Percentiles rank a stretch among this genome's conserved stretches.
These are phyloP conservation scores for Aspergillus tanneri DNA, from an alignment of 2,329 filamentous ascomycete species.

Conservation along the genomic window DNA sequence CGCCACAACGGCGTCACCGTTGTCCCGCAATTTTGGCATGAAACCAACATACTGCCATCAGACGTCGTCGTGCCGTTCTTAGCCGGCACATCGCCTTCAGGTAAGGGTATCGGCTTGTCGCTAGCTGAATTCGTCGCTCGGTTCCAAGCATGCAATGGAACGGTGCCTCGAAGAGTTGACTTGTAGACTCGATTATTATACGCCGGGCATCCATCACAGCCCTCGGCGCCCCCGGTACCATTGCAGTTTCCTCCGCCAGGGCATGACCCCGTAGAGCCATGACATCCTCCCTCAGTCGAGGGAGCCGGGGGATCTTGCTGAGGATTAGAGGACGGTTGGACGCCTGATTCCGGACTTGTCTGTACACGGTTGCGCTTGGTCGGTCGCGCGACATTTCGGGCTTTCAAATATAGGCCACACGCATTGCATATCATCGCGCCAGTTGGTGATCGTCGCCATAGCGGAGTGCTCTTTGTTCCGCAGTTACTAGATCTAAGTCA, in stretches of 20 bases:
- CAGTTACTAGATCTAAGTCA: slow-evolving; percentile 68
- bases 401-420: slow-evolving; percentile 91
- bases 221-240: slow-evolving; percentile 90
- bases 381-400: slow-evolving; percentile 84
- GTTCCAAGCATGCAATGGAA: slow-evolving; percentile 33
- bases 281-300: slow-evolving; percentile 31
- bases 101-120: slow-evolving; percentile 18
- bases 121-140: slow-evolving; percentile 31
- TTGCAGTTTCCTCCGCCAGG: slow-evolving; percentile 94
- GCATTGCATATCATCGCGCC: slow-evolving; percentile 97
- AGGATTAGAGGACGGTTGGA: slow-evolving; percentile 6
- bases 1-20: slow-evolving; percentile 96
- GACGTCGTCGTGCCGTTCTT: slow-evolving; percentile 25
- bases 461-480: slow-evolving; percentile 84
- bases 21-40: slow-evolving; percentile 95
- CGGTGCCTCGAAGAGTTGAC: slow-evolving; percentile 58
- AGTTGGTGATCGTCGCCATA: slow-evolving; percentile 91
- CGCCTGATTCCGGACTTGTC: slow-evolving; percentile 40
- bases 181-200: slow-evolving; percentile 97
- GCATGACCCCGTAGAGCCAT: slow-evolving; percentile 72
- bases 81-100: slow-evolving; percentile 25
- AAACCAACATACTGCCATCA: slow-evolving; percentile 64
- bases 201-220: slow-evolving; percentile 91
- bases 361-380: slow-evolving; percentile 76
- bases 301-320: slow-evolving; percentile 35